A percentile compares a stretch with the other conserved stretches of the same genome.
phyloP scores from a whole-genome alignment of 106 monocot genomes.

The Narthecium ossifragum region DNA sequence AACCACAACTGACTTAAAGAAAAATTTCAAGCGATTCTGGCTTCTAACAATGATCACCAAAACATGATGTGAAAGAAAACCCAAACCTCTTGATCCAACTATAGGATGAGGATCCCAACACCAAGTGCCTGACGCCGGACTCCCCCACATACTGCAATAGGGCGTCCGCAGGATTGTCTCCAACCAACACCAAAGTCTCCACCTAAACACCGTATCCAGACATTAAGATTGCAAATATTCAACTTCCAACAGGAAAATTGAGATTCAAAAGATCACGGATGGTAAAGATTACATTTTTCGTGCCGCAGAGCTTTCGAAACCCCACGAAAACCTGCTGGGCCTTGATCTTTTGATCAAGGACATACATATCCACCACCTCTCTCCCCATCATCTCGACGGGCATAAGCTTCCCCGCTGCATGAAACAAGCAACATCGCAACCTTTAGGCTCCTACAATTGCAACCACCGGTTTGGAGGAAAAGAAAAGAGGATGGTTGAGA shows the following conservation, averaged over 20 bases:
- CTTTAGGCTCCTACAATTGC: no score
- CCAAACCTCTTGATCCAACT: conserved; percentile 38
- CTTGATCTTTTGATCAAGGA: conserved; percentile 27
- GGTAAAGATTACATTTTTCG: conserved; percentile 25
- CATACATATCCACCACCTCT: conserved; percentile 40
- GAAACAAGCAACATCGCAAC: not conserved
- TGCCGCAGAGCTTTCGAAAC: conserved; percentile 20
- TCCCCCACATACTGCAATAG: conserved; percentile 29
- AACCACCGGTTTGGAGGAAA: not conserved
- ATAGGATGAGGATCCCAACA: conserved; percentile 39
- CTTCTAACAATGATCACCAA: not conserved
- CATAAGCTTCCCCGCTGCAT: conserved; percentile 27
- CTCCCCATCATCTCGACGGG: conserved; percentile 31
- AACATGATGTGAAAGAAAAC: not conserved
- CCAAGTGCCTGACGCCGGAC: conserved; percentile 34
- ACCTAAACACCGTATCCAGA: conserved; percentile 15
- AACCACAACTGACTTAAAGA: not conserved
- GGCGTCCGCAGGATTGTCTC: conserved; percentile 19
- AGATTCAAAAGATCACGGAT: not conserved
- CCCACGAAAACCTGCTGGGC: conserved; percentile 23
- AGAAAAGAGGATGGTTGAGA: not conserved
- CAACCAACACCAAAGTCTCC: conserved; percentile 47
- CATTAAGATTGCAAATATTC: not conserved
- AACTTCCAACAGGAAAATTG: not conserved
- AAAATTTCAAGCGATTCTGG: not conserved